Evolutionary conservation across 106 monocot genomes (phyloP), one percentile per base, ranked within the genome.

Genomic region (Dactylorhiza incarnata): DNA sequence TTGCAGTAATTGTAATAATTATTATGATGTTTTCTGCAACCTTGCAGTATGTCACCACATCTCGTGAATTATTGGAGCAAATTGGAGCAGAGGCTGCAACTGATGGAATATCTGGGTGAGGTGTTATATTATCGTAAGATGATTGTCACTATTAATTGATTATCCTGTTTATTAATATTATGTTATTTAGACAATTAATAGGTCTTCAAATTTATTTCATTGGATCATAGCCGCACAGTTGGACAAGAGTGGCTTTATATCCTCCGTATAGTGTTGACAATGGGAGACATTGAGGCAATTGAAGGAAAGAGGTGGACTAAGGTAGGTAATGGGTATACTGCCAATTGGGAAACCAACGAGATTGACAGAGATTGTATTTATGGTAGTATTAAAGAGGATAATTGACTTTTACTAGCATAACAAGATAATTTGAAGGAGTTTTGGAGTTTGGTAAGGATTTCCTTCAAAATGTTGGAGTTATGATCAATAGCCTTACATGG

Each of bases 31-130:
- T 48, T 72, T 69, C 7, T 69, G 45, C 43, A 23, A 71, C 26
- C 53, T 73, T 76, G 66, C 79, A 91, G 90, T 91, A 91, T 82
- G 71, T 91, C 8, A 87, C 85, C 68, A 91, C 90, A 54, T 78
- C 76, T 49, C 78, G 90, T 24, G 90, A 91, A 65, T 76, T 78
- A 50, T 81, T 87, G 67, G 90, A 91, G 75, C 87, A 91, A 77
- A 65, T 91, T 62, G 84, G 77, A 23, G 72, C 74, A 71, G 90
- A 91, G 77, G 72, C 83, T 56, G 77, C 84, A 72, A 51, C 81
- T 55, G 77, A 79, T 66, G 90, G 90, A 68, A 48, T 77, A 45
- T 59, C 87, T 48, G 85, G 87, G 90, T 91, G 19, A 14, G 69
- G 65, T 29, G 29, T 65, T 7, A 26, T 65, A 65, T 29, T 65